These are phyloP conservation scores for Symbiodinium natans DNA, from an alignment of 73 alveolate genomes.

Conservation along the genomic window DNA sequence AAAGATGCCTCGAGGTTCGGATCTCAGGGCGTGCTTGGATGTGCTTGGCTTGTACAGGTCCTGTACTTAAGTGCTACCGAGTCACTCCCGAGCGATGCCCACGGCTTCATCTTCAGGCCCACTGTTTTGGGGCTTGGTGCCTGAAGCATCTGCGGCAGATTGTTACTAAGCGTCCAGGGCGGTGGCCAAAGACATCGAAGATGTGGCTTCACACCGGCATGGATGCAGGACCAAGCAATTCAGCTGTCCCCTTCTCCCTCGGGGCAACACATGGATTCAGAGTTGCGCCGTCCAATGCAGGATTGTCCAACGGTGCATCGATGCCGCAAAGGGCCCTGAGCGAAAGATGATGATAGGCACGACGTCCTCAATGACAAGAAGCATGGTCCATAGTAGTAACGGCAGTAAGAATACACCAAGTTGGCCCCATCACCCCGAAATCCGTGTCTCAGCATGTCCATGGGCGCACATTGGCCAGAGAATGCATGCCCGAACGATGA, in stretches of 20 bases:
- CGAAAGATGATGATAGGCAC: conserved; percentile 81
- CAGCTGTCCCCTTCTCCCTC: no score
- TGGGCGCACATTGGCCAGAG: no score
- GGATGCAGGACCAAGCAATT: conserved; percentile 53
- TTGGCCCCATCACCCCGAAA: no score
- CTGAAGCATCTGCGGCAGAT: not conserved
- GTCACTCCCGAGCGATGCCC: conserved; percentile 83
- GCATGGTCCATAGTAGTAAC: conserved; percentile 93
- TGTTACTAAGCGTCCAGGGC: conserved; percentile 32
- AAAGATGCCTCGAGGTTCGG: conserved; percentile 94
- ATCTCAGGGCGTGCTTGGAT: not conserved
- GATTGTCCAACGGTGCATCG: conserved; percentile 96
- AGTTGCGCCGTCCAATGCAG: conserved; percentile 49
- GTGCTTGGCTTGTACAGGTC: not conserved
- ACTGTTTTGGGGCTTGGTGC: not conserved
- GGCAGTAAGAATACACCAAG: no score
- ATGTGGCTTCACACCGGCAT: conserved; percentile 76
- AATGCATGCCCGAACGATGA: no score
- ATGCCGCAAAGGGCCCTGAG: conserved; percentile 94
- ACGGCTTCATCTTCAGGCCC: conserved; percentile 72
- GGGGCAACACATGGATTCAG: no score
- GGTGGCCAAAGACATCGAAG: conserved; percentile 50
- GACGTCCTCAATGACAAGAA: not conserved
- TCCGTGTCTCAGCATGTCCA: no score
- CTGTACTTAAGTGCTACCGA: not conserved